phyloP scores from a whole-genome alignment of 768 basidiomycete species.

The Botryobasidium botryosum region DNA sequence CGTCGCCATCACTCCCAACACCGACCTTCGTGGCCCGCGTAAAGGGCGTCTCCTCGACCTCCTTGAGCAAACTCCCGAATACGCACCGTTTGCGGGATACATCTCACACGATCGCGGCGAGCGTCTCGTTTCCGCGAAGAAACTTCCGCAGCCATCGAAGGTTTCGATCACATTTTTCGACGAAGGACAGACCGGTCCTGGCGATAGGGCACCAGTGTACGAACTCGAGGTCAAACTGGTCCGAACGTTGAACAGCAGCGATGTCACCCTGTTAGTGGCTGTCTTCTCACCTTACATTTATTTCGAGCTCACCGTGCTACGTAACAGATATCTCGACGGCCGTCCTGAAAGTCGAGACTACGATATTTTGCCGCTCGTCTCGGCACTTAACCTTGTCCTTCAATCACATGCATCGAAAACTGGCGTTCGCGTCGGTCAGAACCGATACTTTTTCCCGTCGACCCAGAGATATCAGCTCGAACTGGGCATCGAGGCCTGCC shows the following conservation, averaged over 20 bases:
- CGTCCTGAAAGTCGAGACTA: conserved; percentile 34
- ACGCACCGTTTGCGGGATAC: conserved; percentile 20
- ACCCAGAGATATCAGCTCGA: conserved; percentile 20
- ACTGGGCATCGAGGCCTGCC: conserved; percentile 41
- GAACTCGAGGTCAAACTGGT: conserved; percentile 28
- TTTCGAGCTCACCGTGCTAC: conserved; percentile 2
- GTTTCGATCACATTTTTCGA: conserved; percentile 26
- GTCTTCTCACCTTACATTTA: background rate
- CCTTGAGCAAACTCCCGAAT: conserved; percentile 28
- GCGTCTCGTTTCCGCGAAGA: conserved; percentile 28
- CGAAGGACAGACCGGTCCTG: conserved; percentile 27
- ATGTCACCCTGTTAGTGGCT: conserved; percentile 25
- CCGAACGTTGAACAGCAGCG: conserved; percentile 29
- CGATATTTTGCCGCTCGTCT: conserved; percentile 40
- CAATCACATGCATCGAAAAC: conserved; percentile 32
- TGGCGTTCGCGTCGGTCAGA: conserved; percentile 47
- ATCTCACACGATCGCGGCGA: conserved; percentile 36
- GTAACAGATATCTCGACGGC: conserved; percentile 41
- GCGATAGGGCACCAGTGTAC: conserved; percentile 26
- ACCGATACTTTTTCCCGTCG: conserved; percentile 52
- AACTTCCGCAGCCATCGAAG: conserved; percentile 26
- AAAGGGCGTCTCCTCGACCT: conserved; percentile 38
- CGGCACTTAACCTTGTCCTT: conserved; percentile 48
- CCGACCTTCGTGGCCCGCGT: too few species aligned
- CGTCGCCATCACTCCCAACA: too few species aligned